A percentile compares a stretch with the other conserved stretches of the same genome.
These are phyloP conservation scores for Nitzschia palea DNA, from an alignment of 108 stramenopile genomes.

Conservation along the genomic window DNA sequence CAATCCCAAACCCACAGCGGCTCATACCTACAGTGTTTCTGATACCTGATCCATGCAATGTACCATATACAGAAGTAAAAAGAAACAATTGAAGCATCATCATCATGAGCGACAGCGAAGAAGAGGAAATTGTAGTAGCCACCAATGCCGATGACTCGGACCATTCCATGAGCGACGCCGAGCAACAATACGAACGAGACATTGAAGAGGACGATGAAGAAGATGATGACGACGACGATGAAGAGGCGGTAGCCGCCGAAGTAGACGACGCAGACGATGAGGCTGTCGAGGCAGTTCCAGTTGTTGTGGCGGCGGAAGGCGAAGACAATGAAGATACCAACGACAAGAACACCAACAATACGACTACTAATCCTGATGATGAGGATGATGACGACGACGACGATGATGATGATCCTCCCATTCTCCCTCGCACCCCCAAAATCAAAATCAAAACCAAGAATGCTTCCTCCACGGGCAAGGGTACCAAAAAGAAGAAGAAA, in stretches of 20 bases:
- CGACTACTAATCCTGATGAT: constrained; percentile 13
- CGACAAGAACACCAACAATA: constrained; percentile 13
- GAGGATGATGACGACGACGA: constrained; percentile 30
- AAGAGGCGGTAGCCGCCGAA: constrained; percentile 31
- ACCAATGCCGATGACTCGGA: constrained; percentile 33
- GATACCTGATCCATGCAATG: no score
- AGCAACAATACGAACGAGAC: constrained; percentile 20
- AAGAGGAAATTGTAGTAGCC: constrained; percentile 23
- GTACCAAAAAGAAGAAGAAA: constrained; percentile 36
- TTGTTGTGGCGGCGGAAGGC: constrained; percentile 25
- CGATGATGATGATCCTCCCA: constrained; percentile 23
- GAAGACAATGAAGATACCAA: constrained; percentile 21
- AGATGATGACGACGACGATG: constrained; percentile 32
- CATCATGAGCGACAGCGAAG: constrained; percentile 29
- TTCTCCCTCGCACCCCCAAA: neutral
- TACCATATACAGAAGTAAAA: no score
- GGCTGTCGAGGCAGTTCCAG: constrained; percentile 34
- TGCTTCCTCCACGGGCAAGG: constrained; percentile 28
- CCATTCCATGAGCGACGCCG: constrained; percentile 20
- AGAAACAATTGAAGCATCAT: no score
- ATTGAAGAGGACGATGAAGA: constrained; percentile 32
- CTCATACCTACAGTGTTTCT: no score
- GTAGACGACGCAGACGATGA: constrained; percentile 28
- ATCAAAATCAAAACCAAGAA: constrained; percentile 17
- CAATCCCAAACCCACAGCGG: no score